Conservation (phyloP, 352 stramenopile species). For the Salisapilia sapeloensis region DNA sequence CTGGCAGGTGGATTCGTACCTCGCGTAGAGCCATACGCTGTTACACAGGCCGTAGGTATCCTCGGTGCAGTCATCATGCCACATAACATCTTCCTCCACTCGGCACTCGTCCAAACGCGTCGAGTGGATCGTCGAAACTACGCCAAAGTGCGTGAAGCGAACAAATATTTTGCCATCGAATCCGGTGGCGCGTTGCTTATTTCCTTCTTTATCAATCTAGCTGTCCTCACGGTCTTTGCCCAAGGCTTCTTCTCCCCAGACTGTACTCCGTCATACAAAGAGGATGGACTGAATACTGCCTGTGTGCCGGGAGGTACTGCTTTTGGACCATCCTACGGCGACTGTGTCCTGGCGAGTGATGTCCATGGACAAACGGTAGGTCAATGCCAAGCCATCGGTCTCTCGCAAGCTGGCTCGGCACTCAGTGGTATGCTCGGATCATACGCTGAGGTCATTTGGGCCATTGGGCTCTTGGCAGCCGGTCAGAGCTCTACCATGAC, state of each 20-base stretch:
- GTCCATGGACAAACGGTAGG: too few relatives aligned
- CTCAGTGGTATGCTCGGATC: slow-evolving; percentile 67
- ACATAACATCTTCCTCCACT: slow-evolving; percentile 89
- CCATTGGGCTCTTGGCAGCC: slow-evolving; percentile 86
- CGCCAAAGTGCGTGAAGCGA: slow-evolving; percentile 66
- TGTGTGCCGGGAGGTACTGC: slow-evolving; percentile 43
- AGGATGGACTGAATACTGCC: slow-evolving; percentile 38
- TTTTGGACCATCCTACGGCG: slow-evolving; percentile 22
- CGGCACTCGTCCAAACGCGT: slow-evolving; percentile 50
- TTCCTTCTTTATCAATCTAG: slow-evolving; percentile 92
- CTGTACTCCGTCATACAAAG: slow-evolving; percentile 31
- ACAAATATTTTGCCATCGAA: slow-evolving; percentile 92
- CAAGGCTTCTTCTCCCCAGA: slow-evolving; percentile 84
- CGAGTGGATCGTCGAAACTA: slow-evolving; percentile 35
- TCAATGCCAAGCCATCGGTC: slow-evolving; percentile 76
- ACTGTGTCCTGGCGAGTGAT: slow-evolving; percentile 40
- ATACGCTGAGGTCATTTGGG: slow-evolving; percentile 84
- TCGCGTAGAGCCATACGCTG: slow-evolving; percentile 49
- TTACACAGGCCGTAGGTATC: slow-evolving; percentile 81
- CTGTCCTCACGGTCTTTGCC: slow-evolving; percentile 85
- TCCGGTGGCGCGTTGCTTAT: slow-evolving; percentile 81
- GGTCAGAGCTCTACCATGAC: slow-evolving; percentile 94
- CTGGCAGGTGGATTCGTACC: slow-evolving; percentile 74
- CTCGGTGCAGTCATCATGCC: slow-evolving; percentile 91
- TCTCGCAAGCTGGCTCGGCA: slow-evolving; percentile 69